These are phyloP conservation scores for Besnoitia besnoiti DNA, from an alignment of 169 alveolate species.

Conservation along the genomic window DNA sequence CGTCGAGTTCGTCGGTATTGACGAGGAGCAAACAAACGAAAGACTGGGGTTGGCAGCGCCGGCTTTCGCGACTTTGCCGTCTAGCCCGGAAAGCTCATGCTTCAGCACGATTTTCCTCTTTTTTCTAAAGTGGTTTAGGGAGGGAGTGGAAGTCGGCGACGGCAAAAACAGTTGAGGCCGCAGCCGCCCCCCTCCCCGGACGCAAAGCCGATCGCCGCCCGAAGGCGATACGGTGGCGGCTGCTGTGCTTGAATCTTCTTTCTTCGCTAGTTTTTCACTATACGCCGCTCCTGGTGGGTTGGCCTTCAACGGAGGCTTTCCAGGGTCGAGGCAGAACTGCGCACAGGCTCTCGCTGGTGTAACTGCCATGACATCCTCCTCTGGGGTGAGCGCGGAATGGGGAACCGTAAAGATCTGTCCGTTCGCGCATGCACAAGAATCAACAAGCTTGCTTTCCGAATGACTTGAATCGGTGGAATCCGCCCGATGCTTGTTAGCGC, in stretches of 20 bases:
- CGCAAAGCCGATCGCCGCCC: neutral
- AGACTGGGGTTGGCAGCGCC: neutral
- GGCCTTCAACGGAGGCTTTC: too few species aligned
- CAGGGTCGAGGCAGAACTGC: too few species aligned
- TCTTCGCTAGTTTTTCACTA: too few species aligned
- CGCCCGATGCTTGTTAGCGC: too few species aligned
- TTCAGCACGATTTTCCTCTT: neutral
- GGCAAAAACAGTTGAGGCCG: neutral
- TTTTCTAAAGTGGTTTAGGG: neutral
- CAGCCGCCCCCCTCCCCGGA: neutral
- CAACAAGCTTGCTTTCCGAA: too few species aligned
- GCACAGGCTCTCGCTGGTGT: too few species aligned
- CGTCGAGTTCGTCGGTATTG: neutral
- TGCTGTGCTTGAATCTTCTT: neutral
- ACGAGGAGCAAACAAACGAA: neutral
- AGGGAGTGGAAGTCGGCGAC: neutral
- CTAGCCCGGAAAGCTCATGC: neutral
- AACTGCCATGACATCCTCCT: too few species aligned
- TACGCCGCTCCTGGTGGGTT: too few species aligned
- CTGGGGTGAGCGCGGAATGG: too few species aligned
- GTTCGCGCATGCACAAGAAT: too few species aligned
- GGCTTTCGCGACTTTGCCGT: neutral
- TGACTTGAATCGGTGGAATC: too few species aligned
- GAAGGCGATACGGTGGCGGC: neutral
- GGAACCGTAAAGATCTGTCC: too few species aligned